Conservation (phyloP, 257 asterid species). For the Marsdenia floribunda region DNA sequence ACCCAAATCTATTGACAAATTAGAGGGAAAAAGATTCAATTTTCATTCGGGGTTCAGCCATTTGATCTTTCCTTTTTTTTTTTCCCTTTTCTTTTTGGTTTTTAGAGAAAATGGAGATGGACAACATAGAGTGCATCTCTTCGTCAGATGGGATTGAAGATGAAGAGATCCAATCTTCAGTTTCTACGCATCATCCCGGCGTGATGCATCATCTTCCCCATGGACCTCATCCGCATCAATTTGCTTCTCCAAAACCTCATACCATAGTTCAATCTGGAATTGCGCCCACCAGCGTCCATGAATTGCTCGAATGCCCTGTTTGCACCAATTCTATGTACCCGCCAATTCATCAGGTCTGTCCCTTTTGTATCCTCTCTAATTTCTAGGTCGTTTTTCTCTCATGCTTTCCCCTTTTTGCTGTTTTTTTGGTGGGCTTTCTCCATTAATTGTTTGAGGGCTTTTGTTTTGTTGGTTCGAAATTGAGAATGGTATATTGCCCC, state of each 20-base stretch:
- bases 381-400: neutral
- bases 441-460: neutral
- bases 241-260: constrained; percentile 42
- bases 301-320: constrained; percentile 89
- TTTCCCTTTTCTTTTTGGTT: neutral
- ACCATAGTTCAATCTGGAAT: constrained; percentile 40
- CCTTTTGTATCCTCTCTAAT: neutral
- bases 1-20: neutral
- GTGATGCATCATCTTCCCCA: constrained; percentile 31
- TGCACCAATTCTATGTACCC: constrained; percentile 93
- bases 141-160: constrained; percentile 66
- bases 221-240: constrained; percentile 30
- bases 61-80: neutral
- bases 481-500: neutral
- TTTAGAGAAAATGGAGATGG: constrained; percentile 53
- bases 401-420: neutral
- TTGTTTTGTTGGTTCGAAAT: neutral
- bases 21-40: constrained; percentile 1
- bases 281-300: constrained; percentile 71
- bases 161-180: constrained; percentile 61
- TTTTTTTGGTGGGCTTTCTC: neutral
- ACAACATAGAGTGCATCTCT: constrained; percentile 66
- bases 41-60: constrained; percentile 5
- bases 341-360: constrained; percentile 76
- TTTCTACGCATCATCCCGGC: constrained; percentile 16